Evolutionary conservation across 371 early-diverging fungal genomes (phyloP), one percentile per base, ranked within the genome.

Genomic region (Capniomyces stellatus): DNA sequence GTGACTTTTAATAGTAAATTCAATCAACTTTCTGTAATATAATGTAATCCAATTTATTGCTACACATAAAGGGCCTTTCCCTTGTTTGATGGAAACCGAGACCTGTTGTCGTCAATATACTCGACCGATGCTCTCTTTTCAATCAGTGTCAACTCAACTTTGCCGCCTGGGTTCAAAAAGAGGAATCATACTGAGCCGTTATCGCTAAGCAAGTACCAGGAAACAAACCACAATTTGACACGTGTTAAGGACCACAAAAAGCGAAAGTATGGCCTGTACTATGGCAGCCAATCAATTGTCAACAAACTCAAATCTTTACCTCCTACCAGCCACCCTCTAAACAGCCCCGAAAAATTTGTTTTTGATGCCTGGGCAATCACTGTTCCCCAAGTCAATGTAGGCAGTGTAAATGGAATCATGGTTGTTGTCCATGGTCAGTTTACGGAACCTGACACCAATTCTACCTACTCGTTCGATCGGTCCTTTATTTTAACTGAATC

Each of bases 111-210:
- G 0, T 53, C 58, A 44, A 57, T 65, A 19, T 65, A 65, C 43
- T 58, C 58, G 29, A 43, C 30, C 15, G 28, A 46, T 0, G 59
- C 67, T 21, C 52, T 50, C 29, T 65, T 65, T 48, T 65, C 66
- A 28, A 54, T 65, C n/a, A 63, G 63, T 43, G 62, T 64, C n/a
- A 66, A 64, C 40, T 59, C 67, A 1, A 54, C 64, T 43, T 54
- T 47, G 29, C 66, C 66, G 6, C 58, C 66, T 18, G 25, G 8
- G 12, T 40, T 40, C n/a, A 65, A 52, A 52, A 22, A 40, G 8
- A 58, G 55, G 52, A 61, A 52, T 12, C 60, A 54, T 46, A 61
- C 42, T 23, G 54, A 52, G 25, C 29, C 66, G 0, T 43, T 51
- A 43, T 58, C 66, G 49, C 62, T 66, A 27, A 31, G 53, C 10